phyloP scores from a whole-genome alignment of 441 rosid species.

The Adansonia rubrostipa region DNA sequence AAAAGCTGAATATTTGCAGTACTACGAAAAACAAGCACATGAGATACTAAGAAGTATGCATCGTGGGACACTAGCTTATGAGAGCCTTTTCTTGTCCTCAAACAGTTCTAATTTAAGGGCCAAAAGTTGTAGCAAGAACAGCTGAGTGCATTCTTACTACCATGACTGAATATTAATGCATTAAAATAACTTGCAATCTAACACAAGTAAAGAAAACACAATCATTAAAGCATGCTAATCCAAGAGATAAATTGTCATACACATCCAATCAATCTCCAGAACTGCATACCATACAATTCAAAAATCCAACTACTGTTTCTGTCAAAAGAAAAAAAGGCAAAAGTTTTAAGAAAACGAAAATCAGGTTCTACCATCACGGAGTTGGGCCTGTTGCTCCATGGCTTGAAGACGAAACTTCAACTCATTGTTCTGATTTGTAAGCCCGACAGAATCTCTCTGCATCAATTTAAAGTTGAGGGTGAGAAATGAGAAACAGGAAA shows the following conservation, averaged over 20 bases:
- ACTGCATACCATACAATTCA: background rate
- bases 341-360: background rate
- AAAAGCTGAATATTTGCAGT: background rate
- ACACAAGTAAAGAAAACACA: no score
- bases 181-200: background rate
- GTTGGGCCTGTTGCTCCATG: constrained; percentile 13
- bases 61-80: background rate
- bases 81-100: background rate
- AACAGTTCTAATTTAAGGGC: background rate
- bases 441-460: constrained; percentile 2
- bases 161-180: background rate
- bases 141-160: background rate
- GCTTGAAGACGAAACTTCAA: constrained; percentile 2
- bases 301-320: background rate
- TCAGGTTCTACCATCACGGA: background rate
- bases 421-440: constrained; percentile 12
- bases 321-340: background rate
- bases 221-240: no score
- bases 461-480: background rate
- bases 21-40: background rate
- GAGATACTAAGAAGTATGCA: background rate
- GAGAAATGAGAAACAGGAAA: background rate
- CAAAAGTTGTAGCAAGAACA: background rate
- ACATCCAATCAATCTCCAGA: background rate
- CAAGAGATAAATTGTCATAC: constrained; percentile 16